Base-by-base conservation (phyloP, 2,329 filamentous ascomycete genomes). In the Metarhizium anisopliae region DNA sequence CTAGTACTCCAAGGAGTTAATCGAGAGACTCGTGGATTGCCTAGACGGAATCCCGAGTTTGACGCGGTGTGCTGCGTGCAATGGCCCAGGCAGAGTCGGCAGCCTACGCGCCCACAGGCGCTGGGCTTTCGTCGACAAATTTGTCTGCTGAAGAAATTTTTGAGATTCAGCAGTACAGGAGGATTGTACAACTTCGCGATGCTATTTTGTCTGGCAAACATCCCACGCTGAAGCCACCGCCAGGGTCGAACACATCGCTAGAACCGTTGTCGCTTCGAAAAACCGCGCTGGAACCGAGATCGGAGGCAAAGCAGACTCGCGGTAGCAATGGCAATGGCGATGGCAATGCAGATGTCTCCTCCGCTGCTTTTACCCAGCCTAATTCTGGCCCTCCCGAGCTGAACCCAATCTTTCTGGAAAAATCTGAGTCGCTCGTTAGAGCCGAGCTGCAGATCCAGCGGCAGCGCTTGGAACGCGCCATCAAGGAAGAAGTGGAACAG, bases 331-430 rank as follows among this genome's bases (percentile, higher is more conserved):
- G 11, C 32, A 45, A 47, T 43, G 18, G 14, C 25, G 16, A 49
- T 43, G 49, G 50, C 30, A 32, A 40, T 11, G 20, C 29, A 18
- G 40, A 3, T 16, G 29, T 49, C 38, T 32, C 25, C 13, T 14
- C 50, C 40, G 43, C 25, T 40, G 51, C 35, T 43, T 47, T 30
- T 29, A 14, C 40, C 29, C 50, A 67, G 60, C 72, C 67, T 64
- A 73, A 72, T 58, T 77, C 79, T 61, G 72, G 74, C 57, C 81
- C 79, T 60, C 83, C 84, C 58, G 85, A 86, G 70, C 88, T 94
- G 73, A 84, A 95, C 69, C 89, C 90, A 52, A 84, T 95, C 59
- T 79, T 95, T 63, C 79, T 95, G 70, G 86, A 89, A 67, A 96
- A 96, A 72, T 92, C 91, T 62, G 87, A 90, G 67, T 84, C 89